Conservation (phyloP, 371 early-diverging fungal genomes). For the Syncephalastrum contaminatum region DNA sequence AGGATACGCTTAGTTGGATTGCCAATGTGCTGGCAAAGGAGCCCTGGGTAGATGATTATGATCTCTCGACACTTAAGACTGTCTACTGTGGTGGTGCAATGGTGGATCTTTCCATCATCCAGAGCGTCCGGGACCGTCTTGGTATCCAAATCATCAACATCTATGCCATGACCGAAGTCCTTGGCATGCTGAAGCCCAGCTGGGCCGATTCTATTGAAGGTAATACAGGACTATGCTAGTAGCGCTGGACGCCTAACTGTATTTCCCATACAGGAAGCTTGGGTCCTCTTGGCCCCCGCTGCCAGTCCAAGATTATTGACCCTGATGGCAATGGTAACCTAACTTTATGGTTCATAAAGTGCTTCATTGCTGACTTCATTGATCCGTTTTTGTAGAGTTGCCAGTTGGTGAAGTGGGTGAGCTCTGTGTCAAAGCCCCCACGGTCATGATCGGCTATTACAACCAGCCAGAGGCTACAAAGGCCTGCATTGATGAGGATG, state of each 20-base stretch:
- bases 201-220: no score
- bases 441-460: slow-evolving; percentile 59
- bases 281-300: no score
- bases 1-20: no score
- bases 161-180: no score
- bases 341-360: no score
- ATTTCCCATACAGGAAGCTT: no score
- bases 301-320: slow-evolving; percentile 55
- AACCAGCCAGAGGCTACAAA: slow-evolving; percentile 68
- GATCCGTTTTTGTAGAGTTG: slow-evolving; percentile 33
- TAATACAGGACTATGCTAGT: no score
- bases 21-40: slow-evolving; percentile 30
- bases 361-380: not conserved
- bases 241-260: no score
- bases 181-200: no score
- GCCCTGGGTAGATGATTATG: slow-evolving; percentile 64
- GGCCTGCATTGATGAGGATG: slow-evolving; percentile 56
- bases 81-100: slow-evolving; percentile 51
- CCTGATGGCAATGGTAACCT: slow-evolving; percentile 47
- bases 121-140: no score
- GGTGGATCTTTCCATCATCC: no score
- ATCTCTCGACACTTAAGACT: slow-evolving; percentile 59
- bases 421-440: slow-evolving; percentile 77
- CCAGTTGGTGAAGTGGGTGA: slow-evolving; percentile 62
- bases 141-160: no score